Conservation (phyloP, 2,329 filamentous ascomycete species). For the Eutypella sp. region DNA sequence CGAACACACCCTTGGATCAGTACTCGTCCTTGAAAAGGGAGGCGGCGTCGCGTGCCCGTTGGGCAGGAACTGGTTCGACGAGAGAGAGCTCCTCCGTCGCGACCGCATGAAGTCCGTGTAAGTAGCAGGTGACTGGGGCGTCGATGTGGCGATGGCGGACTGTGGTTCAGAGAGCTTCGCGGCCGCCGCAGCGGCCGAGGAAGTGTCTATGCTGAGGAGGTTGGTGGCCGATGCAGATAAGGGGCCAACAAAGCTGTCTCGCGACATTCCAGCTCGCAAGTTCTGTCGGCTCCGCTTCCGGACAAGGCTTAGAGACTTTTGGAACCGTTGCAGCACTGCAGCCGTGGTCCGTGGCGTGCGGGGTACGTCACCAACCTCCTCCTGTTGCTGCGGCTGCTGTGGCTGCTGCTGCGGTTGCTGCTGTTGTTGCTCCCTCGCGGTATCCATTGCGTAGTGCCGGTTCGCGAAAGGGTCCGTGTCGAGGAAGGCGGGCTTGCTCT, state of each 20-base stretch:
- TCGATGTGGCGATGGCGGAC: conserved; percentile 18
- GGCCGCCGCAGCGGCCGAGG: conserved; percentile 25
- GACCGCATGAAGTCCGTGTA: conserved; percentile 44
- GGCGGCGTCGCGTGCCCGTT: not conserved
- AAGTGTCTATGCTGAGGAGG: conserved; percentile 15
- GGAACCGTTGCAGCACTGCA: conserved; percentile 42
- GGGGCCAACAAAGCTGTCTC: conserved; percentile 26
- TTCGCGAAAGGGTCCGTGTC: conserved; percentile 49
- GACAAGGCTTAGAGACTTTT: conserved; percentile 48
- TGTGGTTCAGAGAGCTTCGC: conserved; percentile 21
- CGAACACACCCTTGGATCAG: no score
- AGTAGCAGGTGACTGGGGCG: conserved; percentile 31
- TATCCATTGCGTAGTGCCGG: conserved; percentile 29
- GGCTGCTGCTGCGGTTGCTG: no score
- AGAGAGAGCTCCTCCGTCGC: conserved; percentile 37
- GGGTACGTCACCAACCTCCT: conserved; percentile 22
- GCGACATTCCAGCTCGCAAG: conserved; percentile 33
- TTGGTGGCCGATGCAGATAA: conserved; percentile 25
- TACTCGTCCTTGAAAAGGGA: no score
- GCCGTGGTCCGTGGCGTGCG: conserved; percentile 41
- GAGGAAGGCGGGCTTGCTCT: conserved; percentile 43
- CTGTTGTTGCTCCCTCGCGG: conserved; percentile 16
- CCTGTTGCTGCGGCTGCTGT: no score
- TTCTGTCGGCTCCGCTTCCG: conserved; percentile 50
- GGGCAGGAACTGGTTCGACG: not conserved